A percentile compares a stretch with the other conserved stretches of the same genome.
Conservation (phyloP, 768 basidiomycete genomes). For the Russula dissimulans region DNA sequence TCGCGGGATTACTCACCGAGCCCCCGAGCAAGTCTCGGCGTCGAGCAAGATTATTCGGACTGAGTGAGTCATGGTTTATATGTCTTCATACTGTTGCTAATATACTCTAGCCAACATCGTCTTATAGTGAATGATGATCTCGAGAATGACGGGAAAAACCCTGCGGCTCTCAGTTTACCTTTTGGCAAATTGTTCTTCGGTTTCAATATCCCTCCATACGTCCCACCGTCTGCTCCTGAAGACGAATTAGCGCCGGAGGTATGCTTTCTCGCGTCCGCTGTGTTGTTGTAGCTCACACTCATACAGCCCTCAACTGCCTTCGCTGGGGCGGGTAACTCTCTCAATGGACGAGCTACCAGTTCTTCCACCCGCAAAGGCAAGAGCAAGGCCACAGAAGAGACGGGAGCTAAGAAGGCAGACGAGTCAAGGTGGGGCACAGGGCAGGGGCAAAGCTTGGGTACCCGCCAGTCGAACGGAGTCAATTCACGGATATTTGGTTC, state of each 20-base stretch:
- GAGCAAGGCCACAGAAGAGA: constrained; percentile 24
- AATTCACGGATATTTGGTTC: constrained; percentile 26
- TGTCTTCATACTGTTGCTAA: constrained; percentile 13
- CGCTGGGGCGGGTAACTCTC: constrained; percentile 55
- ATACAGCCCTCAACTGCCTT: constrained; percentile 42
- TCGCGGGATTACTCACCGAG: constrained; percentile 79
- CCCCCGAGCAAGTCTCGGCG: constrained; percentile 67
- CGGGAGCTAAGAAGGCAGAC: constrained; percentile 17
- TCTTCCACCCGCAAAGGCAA: constrained; percentile 43
- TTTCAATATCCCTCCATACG: constrained; percentile 69
- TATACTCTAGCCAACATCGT: constrained; percentile 54
- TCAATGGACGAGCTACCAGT: constrained; percentile 42
- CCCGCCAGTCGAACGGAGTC: constrained; percentile 33
- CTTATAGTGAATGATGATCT: constrained; percentile 77
- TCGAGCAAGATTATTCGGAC: constrained; percentile 86
- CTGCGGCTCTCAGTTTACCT: constrained; percentile 83
- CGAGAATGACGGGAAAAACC: constrained; percentile 68
- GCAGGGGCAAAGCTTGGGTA: constrained; percentile 38
- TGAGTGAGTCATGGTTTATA: constrained; percentile 50
- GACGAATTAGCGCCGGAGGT: constrained; percentile 17
- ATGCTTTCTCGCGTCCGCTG: background rate
- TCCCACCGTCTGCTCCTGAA: constrained; percentile 32
- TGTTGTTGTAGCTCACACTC: background rate
- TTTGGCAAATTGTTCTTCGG: constrained; percentile 97
- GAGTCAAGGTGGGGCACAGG: constrained; percentile 25